Conservation (phyloP, 305 asterid species). For the Solanum chacoense region DNA sequence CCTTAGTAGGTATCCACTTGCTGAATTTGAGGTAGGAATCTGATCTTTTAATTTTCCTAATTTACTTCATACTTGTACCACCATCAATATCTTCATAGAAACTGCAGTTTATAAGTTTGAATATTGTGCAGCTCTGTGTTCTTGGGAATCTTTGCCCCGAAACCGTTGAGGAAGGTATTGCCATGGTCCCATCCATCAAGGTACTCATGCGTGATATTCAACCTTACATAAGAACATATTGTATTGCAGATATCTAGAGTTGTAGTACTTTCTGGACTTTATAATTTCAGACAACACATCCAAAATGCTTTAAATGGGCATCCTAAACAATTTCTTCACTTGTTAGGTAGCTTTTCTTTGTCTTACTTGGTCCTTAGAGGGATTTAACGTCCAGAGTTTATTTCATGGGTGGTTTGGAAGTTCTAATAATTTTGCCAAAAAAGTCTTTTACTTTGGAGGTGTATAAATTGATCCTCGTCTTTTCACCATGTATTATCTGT, state of each 20-base stretch:
- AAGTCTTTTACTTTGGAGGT: not conserved
- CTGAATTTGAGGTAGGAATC: slow-evolving; percentile 66
- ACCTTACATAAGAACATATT: not conserved
- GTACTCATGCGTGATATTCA: slow-evolving; percentile 4
- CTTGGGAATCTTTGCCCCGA: slow-evolving; percentile 93
- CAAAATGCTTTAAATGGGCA: not conserved
- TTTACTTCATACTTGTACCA: not conserved
- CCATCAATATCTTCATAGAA: not conserved
- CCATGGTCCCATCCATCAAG: slow-evolving; percentile 90
- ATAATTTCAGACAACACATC: not conserved
- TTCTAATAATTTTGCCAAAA: not conserved
- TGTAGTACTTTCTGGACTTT: not conserved
- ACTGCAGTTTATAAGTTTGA: not conserved
- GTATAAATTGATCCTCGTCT: not conserved
- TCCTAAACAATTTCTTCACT: not conserved
- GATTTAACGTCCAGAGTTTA: not conserved
- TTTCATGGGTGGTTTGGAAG: not conserved
- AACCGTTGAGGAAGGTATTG: slow-evolving; percentile 76
- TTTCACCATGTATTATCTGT: not conserved
- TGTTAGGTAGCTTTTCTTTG: not conserved
- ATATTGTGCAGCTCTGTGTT: slow-evolving; percentile 44
- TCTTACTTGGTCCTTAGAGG: not conserved
- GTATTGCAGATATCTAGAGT: not conserved
- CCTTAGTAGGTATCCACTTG: slow-evolving; percentile 65
- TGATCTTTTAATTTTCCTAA: not conserved